Percentiles rank a stretch among this genome's conserved stretches.
These are phyloP conservation scores for Clavispora fructus DNA, from an alignment of 805 yeast genomes.

Conservation along the genomic window DNA sequence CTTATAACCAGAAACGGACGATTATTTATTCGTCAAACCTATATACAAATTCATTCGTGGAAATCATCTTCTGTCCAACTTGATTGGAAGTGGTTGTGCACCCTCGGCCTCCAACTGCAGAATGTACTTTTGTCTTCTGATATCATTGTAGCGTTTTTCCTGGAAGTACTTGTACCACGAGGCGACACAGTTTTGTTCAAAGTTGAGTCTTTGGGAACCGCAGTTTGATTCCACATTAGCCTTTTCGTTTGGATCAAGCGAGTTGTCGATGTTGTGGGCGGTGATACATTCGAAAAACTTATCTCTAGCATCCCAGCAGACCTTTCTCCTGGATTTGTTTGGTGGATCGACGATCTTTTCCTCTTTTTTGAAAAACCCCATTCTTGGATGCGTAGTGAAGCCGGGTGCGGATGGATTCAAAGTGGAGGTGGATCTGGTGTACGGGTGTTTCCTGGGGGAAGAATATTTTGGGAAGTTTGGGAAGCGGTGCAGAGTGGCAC, in stretches of 20 bases:
- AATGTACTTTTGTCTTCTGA: constrained; percentile 61
- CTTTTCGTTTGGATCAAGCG: constrained; percentile 51
- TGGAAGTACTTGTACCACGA: constrained; percentile 90
- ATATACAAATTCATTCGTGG: not conserved
- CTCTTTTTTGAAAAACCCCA: constrained; percentile 49
- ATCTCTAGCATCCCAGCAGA: constrained; percentile 92
- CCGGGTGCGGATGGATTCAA: not conserved
- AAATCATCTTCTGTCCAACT: constrained; percentile 19
- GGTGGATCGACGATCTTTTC: constrained; percentile 40
- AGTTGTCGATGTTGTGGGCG: constrained; percentile 59
- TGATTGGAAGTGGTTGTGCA: constrained; percentile 23
- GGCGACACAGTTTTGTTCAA: constrained; percentile 71
- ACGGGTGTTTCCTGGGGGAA: no score
- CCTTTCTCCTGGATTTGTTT: constrained; percentile 61
- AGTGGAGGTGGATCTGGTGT: not conserved
- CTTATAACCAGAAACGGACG: not conserved
- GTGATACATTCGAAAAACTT: constrained; percentile 70
- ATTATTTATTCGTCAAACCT: not conserved
- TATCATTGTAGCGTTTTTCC: constrained; percentile 78
- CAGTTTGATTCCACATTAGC: constrained; percentile 52
- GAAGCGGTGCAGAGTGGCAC: not conserved
- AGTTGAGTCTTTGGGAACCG: constrained; percentile 48
- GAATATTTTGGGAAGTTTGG: not conserved
- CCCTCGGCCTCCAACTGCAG: constrained; percentile 69
- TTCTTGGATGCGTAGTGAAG: constrained; percentile 11